A percentile compares a stretch with the other conserved stretches of the same genome.
These are phyloP conservation scores for Exserohilum rostratum DNA, from an alignment of 2,329 filamentous ascomycete species.

Conservation along the genomic window DNA sequence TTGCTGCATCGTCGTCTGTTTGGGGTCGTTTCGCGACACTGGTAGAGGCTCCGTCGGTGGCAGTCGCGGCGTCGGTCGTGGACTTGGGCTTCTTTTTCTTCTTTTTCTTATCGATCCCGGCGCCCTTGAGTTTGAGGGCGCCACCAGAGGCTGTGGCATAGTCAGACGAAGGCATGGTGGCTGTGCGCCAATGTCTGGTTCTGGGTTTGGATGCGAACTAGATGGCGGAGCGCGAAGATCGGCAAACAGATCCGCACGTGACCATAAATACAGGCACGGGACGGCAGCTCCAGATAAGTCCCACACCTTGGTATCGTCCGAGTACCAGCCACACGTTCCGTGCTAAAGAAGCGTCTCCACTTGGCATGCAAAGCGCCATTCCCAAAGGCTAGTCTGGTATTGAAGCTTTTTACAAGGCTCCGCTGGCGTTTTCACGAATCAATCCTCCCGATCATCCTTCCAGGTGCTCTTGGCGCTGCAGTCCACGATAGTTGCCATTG, in stretches of 20 bases:
- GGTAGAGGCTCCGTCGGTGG: slow-evolving; percentile 18
- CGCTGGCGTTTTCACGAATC: background rate
- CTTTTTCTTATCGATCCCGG: slow-evolving; percentile 67
- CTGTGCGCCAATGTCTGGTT: slow-evolving; percentile 2
- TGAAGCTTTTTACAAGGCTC: background rate
- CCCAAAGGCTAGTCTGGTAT: background rate
- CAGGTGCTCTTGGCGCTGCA: too few relatives aligned
- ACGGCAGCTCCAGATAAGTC: background rate
- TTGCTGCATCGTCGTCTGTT: slow-evolving; percentile 14
- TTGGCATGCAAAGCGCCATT: background rate
- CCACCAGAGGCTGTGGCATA: slow-evolving; percentile 73
- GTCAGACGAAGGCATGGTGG: slow-evolving; percentile 73
- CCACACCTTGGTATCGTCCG: background rate
- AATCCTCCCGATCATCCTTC: background rate
- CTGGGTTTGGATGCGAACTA: background rate
- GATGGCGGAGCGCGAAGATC: slow-evolving; percentile 8
- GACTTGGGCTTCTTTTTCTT: slow-evolving; percentile 56
- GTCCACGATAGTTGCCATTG: too few relatives aligned
- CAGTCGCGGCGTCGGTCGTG: slow-evolving; percentile 21
- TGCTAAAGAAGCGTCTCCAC: background rate
- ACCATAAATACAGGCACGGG: background rate
- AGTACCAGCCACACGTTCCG: background rate
- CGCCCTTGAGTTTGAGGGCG: slow-evolving; percentile 84
- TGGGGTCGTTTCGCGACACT: slow-evolving; percentile 26
- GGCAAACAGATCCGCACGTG: slow-evolving; percentile 7